Base-by-base conservation (phyloP, 352 stramenopile species). In the Globisporangium sylvaticum region DNA sequence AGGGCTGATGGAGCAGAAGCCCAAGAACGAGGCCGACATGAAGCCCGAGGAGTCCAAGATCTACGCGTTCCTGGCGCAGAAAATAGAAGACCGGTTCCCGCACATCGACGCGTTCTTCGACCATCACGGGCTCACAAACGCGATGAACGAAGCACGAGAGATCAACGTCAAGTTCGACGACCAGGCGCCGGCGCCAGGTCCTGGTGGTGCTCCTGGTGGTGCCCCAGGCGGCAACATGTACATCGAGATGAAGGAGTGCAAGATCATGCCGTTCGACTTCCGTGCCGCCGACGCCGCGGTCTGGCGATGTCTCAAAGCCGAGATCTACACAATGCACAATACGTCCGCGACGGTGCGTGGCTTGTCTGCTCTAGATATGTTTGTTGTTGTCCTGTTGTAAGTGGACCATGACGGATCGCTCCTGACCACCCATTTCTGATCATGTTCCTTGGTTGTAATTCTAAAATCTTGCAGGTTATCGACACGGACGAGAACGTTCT, bases 211-310 rank as follows among this genome's bases (percentile, higher is more conserved):
- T 4, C 50, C 50, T 32, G 22, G 32, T 8, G 53, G 25, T 1
- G n/a, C 22, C 20, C 50, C 50, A 46, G 39, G 39, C 10, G 64
- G 64, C 64, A 50, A 32, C 55, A 42, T 69, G 44, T 62, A 53
- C 24, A 14, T 87, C 68, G 79, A 87, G 53, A 73, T 87, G 64
- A 83, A 84, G 62, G 79, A 87, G 58, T 67, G 68, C 58, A 84
- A 81, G 66, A 77, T 87, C 37, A 59, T 87, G 55, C 79, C 79
- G 22, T 87, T 87, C 62, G 70, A 80, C 64, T 77, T 81, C 4
- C 56, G 69, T 22, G 66, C 61, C 14, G 79, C 72, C 50, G 70
- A 71, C 10, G 34, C 60, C 4, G 79, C 79, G 5, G 50, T 82
- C 20, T 87, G 79, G 79, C 64, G 74, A 27, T 80, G 72, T 31